Evolutionary conservation across 169 alveolate species (phyloP).

Genomic region (Plasmodium cynomolgi): DNA sequence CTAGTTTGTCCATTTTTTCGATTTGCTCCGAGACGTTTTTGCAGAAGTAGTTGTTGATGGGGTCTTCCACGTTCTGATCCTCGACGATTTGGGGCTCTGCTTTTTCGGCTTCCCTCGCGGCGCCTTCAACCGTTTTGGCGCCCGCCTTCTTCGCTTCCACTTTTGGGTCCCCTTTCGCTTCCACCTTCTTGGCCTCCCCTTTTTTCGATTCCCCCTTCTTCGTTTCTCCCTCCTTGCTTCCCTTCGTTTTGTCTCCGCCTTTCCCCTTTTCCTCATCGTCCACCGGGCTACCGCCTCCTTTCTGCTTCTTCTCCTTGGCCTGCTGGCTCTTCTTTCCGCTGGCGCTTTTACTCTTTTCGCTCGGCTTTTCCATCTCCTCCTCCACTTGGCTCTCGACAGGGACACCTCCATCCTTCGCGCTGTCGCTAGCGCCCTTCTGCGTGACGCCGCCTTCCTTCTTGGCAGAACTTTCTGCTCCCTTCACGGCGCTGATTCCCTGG

Average conservation of each 20-base stretch:
- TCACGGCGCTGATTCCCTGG: not conserved
- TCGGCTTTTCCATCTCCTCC: not conserved
- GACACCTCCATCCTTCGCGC: not conserved
- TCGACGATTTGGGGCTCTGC: not conserved
- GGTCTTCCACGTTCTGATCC: not conserved
- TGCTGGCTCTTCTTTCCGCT: not conserved
- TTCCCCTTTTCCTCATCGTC: not conserved
- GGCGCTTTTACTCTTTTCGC: not conserved
- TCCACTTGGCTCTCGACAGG: not conserved
- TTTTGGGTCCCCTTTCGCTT: not conserved
- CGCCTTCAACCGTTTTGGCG: not conserved
- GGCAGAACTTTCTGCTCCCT: not conserved
- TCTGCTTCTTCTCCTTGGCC: slow-evolving; percentile 2
- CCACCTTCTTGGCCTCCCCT: not conserved
- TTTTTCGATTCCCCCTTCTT: not conserved
- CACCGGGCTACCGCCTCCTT: not conserved
- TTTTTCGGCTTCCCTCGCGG: not conserved
- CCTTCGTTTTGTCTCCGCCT: not conserved
- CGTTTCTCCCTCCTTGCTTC: not conserved
- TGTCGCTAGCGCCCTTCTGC: not conserved
- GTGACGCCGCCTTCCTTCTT: not conserved
- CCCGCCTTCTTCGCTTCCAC: not conserved
- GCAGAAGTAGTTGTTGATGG: slow-evolving; percentile 35
- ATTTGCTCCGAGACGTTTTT: slow-evolving; percentile 45
- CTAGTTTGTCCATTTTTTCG: slow-evolving; percentile 34